Percentiles rank a stretch among this genome's conserved stretches.
phyloP scores from a whole-genome alignment of 208 protist species.

The Blechomonas ayalai region DNA sequence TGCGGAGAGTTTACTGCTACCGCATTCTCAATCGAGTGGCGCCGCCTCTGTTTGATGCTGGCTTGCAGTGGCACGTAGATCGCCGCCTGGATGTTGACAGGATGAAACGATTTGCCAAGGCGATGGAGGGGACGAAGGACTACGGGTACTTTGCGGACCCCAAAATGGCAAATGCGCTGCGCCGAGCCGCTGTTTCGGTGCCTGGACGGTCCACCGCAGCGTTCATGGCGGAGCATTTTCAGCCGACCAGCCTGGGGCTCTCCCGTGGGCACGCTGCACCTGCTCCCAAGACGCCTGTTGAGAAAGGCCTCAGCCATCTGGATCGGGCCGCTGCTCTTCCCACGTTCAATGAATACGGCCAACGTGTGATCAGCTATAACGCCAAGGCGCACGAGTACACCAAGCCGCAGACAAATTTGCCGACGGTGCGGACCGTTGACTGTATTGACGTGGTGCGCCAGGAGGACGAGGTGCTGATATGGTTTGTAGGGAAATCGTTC shows the following conservation, averaged over 20 bases:
- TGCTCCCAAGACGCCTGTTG: constrained; percentile 51
- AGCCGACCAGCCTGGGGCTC: constrained; percentile 23
- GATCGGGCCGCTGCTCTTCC: constrained; percentile 65
- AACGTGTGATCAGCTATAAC: constrained; percentile 48
- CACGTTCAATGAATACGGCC: constrained; percentile 81
- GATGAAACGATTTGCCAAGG: constrained; percentile 70
- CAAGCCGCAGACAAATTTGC: constrained; percentile 62
- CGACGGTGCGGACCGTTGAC: constrained; percentile 77
- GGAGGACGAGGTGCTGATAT: constrained; percentile 84
- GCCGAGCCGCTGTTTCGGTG: constrained; percentile 27
- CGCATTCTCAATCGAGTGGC: constrained; percentile 88
- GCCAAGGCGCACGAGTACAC: constrained; percentile 60
- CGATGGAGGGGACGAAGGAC: constrained; percentile 72
- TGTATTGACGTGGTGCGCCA: constrained; percentile 75
- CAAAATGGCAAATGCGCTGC: constrained; percentile 81
- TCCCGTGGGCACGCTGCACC: constrained; percentile 13
- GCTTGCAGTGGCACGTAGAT: constrained; percentile 85
- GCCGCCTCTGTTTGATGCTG: constrained; percentile 78
- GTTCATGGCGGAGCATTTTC: constrained; percentile 39
- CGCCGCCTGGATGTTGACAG: constrained; percentile 68
- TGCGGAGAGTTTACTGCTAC: constrained; percentile 81
- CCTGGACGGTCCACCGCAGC: constrained; percentile 24
- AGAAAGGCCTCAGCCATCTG: constrained; percentile 53
- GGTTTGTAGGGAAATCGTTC: constrained; percentile 81
- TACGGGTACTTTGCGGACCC: constrained; percentile 83